Conservation (phyloP, 2,329 filamentous ascomycete species). For the Neofusicoccum umdonicola region DNA sequence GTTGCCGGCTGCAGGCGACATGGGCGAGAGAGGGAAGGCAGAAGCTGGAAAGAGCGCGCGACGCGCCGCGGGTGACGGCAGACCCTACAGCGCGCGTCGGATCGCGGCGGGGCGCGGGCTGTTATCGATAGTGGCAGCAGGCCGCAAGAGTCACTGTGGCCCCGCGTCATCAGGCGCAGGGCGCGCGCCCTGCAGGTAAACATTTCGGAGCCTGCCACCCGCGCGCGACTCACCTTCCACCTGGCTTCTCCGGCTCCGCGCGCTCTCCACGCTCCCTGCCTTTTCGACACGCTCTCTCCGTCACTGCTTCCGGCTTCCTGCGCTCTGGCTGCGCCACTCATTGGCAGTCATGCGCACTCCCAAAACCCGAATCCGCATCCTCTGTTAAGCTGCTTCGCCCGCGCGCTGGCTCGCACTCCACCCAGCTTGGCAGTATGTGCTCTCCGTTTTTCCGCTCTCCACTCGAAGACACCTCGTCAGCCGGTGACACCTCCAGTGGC, state of each 20-base stretch:
- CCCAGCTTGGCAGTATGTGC: conserved; percentile 5
- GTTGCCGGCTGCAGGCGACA: neutral
- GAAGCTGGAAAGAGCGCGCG: neutral
- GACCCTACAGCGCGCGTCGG: too few relatives aligned
- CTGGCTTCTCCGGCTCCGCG: conserved; percentile 1
- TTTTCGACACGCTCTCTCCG: neutral
- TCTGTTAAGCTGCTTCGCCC: neutral
- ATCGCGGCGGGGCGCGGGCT: neutral
- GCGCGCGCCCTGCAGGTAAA: neutral
- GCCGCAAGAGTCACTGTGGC: neutral
- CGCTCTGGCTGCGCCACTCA: conserved; percentile 5
- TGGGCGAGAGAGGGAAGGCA: neutral
- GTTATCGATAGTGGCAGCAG: too few relatives aligned
- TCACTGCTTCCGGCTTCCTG: neutral
- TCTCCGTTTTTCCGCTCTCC: conserved; percentile 15
- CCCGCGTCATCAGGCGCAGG: neutral
- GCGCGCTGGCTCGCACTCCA: neutral
- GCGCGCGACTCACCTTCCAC: neutral
- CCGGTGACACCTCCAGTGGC: neutral
- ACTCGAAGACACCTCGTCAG: conserved; percentile 3
- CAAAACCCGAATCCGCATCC: neutral
- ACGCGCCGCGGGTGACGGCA: neutral
- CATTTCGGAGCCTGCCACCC: neutral
- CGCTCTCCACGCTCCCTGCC: neutral
- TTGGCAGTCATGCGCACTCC: conserved; percentile 8